These are phyloP conservation scores for Coemansia sp. DNA, from an alignment of 192 early-diverging fungal species.

Conservation along the genomic window DNA sequence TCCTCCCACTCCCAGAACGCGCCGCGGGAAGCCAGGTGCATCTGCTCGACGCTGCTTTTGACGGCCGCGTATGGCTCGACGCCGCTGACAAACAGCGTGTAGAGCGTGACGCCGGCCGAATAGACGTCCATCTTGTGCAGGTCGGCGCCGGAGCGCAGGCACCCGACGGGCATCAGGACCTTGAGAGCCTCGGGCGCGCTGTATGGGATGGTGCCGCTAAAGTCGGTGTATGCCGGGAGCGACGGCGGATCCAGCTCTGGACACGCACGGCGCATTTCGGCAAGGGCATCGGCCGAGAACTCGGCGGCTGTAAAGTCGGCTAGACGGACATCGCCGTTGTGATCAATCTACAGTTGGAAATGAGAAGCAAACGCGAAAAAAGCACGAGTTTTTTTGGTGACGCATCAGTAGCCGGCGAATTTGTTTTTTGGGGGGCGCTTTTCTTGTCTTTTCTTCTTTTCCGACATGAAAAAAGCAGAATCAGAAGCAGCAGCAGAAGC, in stretches of 20 bases:
- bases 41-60: slow-evolving; percentile 60
- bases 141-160: slow-evolving; percentile 12
- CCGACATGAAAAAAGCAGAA: too few species aligned
- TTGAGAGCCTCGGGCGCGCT: slow-evolving; percentile 57
- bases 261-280: slow-evolving; percentile 19
- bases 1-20: slow-evolving; percentile 65
- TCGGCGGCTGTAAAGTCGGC: slow-evolving; percentile 53
- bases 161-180: slow-evolving; percentile 16
- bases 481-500: too few species aligned
- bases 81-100: slow-evolving; percentile 57
- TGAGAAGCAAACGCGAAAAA: not conserved
- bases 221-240: slow-evolving; percentile 45
- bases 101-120: slow-evolving; percentile 58
- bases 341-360: slow-evolving; percentile 12
- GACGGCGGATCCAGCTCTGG: slow-evolving; percentile 25
- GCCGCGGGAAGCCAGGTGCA: slow-evolving; percentile 58
- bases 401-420: not conserved
- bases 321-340: slow-evolving; percentile 39
- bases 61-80: slow-evolving; percentile 58
- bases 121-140: slow-evolving; percentile 56
- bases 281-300: slow-evolving; percentile 34
- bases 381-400: not conserved
- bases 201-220: slow-evolving; percentile 57
- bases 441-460: too few species aligned
- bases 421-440: too few species aligned